Evolutionary conservation across 2,329 filamentous ascomycete genomes (phyloP), one percentile per base, ranked within the genome.

Genomic region (Pyricularia pennisetigena): DNA sequence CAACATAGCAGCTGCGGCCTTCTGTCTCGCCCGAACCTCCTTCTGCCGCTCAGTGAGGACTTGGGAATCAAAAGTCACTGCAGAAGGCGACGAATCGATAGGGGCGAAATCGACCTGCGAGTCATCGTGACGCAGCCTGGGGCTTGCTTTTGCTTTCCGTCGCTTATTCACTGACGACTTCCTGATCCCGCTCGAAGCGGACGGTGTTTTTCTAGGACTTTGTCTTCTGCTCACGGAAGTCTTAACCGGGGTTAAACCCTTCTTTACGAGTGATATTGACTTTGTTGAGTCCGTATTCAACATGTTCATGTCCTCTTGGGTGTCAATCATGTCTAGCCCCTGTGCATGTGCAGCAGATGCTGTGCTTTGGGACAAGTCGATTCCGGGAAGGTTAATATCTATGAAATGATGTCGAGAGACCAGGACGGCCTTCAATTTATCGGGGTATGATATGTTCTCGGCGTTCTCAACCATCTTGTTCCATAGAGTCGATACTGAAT

Each of bases 81-180:
- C 78, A 1, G 78, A 79, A 0, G 83, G 81, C 0, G 88, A 86
- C 14, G 88, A 86, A 32, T 86, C 84, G 64, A 94, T 89, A 0
- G 87, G 80, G 2, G 89, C 86, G 73, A 95, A 95, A 62, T 91
- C 84, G 29, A 96, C 84, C 74, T 96, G 93, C 0, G 92, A 96
- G 76, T 96, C 86, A 70, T 97, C 87, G 72, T 97, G 93, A 41
- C 90, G 86, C 30, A 89, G 81, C 64, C 26, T 67, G 14, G 66
- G 20, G 54, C 54, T 7, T 14, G 83, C 86, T 14, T 77, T 76
- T 66, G 76, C 79, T 30, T 70, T 70, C 24, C 64, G 68, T 28
- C 30, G 61, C 23, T 62, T 54, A 1, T 64, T 66, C 7, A 35
- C 8, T 29, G 54, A 49, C 2, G 64, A 9, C 29, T 65, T 68